Conservation (phyloP, 176 grass and related monocot genomes). For the Carex parvula region DNA sequence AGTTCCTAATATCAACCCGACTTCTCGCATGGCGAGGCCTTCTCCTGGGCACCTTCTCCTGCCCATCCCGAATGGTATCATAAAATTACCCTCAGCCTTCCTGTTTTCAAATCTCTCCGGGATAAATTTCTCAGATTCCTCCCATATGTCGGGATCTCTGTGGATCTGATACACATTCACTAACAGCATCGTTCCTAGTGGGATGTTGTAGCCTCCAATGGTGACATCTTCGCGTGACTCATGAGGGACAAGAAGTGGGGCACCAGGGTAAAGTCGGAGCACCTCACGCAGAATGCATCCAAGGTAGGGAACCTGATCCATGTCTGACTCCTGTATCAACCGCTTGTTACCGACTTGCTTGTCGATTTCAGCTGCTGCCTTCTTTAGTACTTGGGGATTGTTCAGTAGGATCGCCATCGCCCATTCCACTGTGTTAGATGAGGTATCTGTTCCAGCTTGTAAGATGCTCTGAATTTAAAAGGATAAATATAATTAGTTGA, state of each 20-base stretch:
- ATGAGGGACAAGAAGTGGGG: slow-evolving; percentile 21
- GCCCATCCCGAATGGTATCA: slow-evolving; percentile 28
- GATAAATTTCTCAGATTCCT: slow-evolving; percentile 17
- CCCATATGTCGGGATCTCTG: slow-evolving; percentile 22
- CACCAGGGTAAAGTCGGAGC: slow-evolving; percentile 29
- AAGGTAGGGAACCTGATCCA: slow-evolving; percentile 27
- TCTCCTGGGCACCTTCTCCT: slow-evolving; percentile 32
- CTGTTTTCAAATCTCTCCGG: slow-evolving; percentile 23
- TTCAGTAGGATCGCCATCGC: slow-evolving; percentile 21
- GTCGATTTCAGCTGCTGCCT: slow-evolving; percentile 21
- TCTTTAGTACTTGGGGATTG: slow-evolving; percentile 18
- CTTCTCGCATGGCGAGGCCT: slow-evolving; percentile 23
- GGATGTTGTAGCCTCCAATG: slow-evolving; percentile 29
- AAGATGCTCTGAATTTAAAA: neutral
- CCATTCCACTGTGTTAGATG: slow-evolving; percentile 30
- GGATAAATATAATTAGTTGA: no score
- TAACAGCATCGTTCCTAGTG: slow-evolving; percentile 19
- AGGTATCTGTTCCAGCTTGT: slow-evolving; percentile 29
- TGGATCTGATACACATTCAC: slow-evolving; percentile 33
- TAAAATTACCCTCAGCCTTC: neutral
- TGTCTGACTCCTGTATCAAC: slow-evolving; percentile 24
- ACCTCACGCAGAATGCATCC: slow-evolving; percentile 20
- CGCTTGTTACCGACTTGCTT: neutral
- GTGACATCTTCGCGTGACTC: slow-evolving; percentile 25
- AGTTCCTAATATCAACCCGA: slow-evolving; percentile 22